Evolutionary conservation across 768 basidiomycete genomes (phyloP), one percentile per base, ranked within the genome.

Genomic region (Ramaria rubella): DNA sequence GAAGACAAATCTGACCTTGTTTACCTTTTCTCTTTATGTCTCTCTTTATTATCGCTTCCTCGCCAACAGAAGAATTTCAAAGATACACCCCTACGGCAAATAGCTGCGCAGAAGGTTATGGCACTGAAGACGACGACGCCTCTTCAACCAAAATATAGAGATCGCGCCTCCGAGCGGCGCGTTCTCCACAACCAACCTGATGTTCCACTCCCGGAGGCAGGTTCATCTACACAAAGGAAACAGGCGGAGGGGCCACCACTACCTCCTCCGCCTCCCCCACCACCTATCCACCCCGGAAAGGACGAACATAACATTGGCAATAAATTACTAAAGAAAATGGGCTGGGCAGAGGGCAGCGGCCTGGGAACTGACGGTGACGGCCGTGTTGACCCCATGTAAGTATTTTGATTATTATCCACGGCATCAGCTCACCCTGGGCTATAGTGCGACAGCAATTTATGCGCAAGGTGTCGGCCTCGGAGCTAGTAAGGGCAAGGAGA

Each of bases 241-340:
- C 49, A 12, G 21, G 82, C 80, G 8, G 87, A 83, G 12, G 85
- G 82, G 1, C 85, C 85, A 0, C 76, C 81, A 0, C 73, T 79
- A 0, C 80, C 85, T 2, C 73, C 86, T 2, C 70, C 77, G 1
- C 82, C 86, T 0, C 81, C 86, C 1, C 81, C 82, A 8, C 77
- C 81, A 5, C 75, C 82, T 2, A 63, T 85, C 3, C 82, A 86
- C 62, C 89, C 85, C 5, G 89, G 82, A 5, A 75, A 90, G 66
- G 94, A 97, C 63, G 82, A 85, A 49, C 83, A 64, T 40, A 98
- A 98, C 63, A 81, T 92, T 11, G 96, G 96, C 5, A 94, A 94
- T 66, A 94, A 91, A 65, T 68, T 99, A 57, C 69, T 98, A 60
- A 91, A 92, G 69, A 94, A 95, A 82, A 97, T 98, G 94, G 96